Base-by-base conservation (phyloP, 331 rosid species). In the Phaseolus coccineus region DNA sequence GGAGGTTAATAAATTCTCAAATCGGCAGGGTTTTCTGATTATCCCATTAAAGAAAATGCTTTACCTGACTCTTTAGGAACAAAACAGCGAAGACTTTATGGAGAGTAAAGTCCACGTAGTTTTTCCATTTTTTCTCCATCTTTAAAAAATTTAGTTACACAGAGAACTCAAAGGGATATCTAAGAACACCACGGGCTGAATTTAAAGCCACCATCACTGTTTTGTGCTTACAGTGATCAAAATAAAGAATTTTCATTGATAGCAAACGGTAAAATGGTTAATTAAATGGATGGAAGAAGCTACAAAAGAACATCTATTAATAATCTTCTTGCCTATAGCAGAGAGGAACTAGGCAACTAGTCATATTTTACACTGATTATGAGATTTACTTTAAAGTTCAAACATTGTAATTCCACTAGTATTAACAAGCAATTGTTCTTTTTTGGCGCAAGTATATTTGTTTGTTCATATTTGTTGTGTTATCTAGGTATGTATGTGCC, bases 261-360 rank as follows among this genome's bases (percentile, higher is more conserved):
- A 77, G 30, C 77, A 77, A 67, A 76, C 78, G 84, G 80, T 88
- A 80, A 81, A 84, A 84, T 39, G 73, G 44, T 71, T 35, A 75
- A 69, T 14, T 58, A 76, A 19, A 69, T 81, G 83, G 53, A 62
- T 66, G 68, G 73, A 55, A 78, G 67, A 83, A 69, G 42, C 37
- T 46, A 74, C 69, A 69, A 74, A 74, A 56, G 22, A 64, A 75
- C 65, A 79, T 74, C 69, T 75, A 82, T 59, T 22, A 59, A 69
- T 74, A 5, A 37, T 71, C 51, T 78, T 66, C 53, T 40, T 68
- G 69, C 30, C 64, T 48, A 73, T 50, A 74, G 22, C 59, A 52
- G 56, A 71, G 22, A 46, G 33, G 19, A 48, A 50, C 56, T 66
- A 19, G 52, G 48, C 27, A 63, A 63, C 6, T 47, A 59, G n/a